Evolutionary conservation across 352 stramenopile genomes (phyloP), one percentile per base, ranked within the genome.

Genomic region (Phytopythium helicoides): DNA sequence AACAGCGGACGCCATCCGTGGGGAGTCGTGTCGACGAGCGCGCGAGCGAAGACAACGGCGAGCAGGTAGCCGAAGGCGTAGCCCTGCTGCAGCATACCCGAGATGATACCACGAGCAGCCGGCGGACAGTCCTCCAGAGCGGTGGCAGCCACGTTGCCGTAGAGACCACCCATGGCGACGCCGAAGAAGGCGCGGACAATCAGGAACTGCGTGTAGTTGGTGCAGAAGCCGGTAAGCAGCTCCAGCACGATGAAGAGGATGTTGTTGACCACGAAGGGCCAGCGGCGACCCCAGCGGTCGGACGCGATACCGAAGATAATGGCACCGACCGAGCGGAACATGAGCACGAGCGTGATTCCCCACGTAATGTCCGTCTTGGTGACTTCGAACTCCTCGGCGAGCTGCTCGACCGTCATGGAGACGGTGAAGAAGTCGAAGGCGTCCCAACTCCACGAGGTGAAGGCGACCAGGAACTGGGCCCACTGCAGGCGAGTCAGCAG

Each of bases 341-440:
- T 8, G n/a, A n/a, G n/a, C n/a, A n/a, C n/a, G n/a, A n/a, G n/a
- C n/a, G n/a, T n/a, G n/a, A n/a, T n/a, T n/a, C 71, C 71, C 71
- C 71, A 81, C 37, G 71, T 81, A 37, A 81, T 73, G 56, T 81
- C 66, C 14, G 61, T 58, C 25, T 70, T 75, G 41, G 15, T 58
- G 50, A 68, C 66, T 41, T 33, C 64, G 47, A 77, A 81, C 37
- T 72, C 58, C 54, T 77, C 54, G n/a, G 67, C 64, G n/a, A 81
- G 56, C 2, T 81, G 61, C 14, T 64, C 52, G 45, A 81, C 61
- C 3, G 71, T 81, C 52, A 81, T 52, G 0, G 71, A 76, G 39
- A 77, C 71, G 15, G 71, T 81, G 67, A 81, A 81, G 65, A 81
- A 81, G 56, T 81, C 71, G 41, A 81, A 81, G 6, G 64, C 71